Evolutionary conservation across 495 filamentous ascomycete species (phyloP), one percentile per base, ranked within the genome.

Genomic region (Lophiotrema nucula): DNA sequence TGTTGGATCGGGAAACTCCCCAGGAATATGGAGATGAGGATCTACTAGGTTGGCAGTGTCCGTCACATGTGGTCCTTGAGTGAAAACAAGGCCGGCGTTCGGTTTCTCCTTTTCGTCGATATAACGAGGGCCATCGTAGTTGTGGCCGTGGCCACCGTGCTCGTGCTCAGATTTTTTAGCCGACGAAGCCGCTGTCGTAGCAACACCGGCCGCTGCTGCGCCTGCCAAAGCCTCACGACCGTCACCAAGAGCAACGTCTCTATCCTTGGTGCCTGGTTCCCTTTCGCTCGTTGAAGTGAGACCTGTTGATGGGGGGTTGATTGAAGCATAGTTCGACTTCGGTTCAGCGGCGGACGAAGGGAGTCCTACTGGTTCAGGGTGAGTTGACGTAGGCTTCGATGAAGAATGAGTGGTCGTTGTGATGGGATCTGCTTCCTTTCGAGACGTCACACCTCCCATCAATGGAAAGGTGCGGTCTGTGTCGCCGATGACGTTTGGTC

Each of bases 11-110:
- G 67, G 64, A 19, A 55, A 66, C 24, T 56, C 62, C 31, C 64
- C 61, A 15, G 64, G 61, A 39, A 69, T 46, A 28, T 69, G 64
- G 5, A 59, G 26, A 18, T 38, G 47, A 25, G 67, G 67, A 46
- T 60, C 60, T 13, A 47, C 31, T 45, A 27, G 44, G 47, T 67
- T 65, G 6, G 65, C 60, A 4, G 58, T 67, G 19, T 65, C 53
- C 18, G 59, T 67, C 3, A 13, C 23, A 49, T 65, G 53, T 3
- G 56, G 62, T 1, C 59, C 65, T 12, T 28, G 18, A 23, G 35
- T 52, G 16, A 56, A 59, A 4, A 48, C 19, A 3, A 41, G 53
- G 6, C 39, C 54, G 6, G 33, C 31, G 10, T 16, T 19, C 8
- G 37, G 16, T 10, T n/a, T n/a, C 2, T 35, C 16, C n/a, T 50